Base-by-base conservation (phyloP, 2,329 filamentous ascomycete species). In the Didymella pomorum region DNA sequence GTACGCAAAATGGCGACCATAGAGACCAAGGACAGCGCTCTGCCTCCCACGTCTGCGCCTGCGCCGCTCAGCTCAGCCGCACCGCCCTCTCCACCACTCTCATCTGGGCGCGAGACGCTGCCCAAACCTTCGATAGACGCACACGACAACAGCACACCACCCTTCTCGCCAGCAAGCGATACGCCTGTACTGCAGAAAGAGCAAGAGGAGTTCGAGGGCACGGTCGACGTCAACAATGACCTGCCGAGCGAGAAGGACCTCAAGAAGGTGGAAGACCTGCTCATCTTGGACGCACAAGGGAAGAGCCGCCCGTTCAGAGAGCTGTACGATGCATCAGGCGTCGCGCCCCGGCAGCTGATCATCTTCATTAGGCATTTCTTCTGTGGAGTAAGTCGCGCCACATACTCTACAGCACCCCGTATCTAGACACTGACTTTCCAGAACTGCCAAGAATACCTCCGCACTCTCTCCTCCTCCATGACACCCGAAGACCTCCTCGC, bases 311-410 rank as follows among this genome's bases (percentile, higher is more conserved):
- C 74, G 9, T 79, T 78, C 70, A 75, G 70, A 55, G 72, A 73
- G 28, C 59, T 79, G 28, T 77, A 77, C 54, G 56, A 66, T 25
- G 75, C 71, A 43, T 68, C 71, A 6, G 74, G 71, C 14, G 67
- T 73, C 9, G 76, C 75, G 31, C 70, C 71, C 1, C 62, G 87
- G 2, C 85, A 91, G 26, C 80, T 93, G 29, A 77, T 92, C 41
- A 86, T 93, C 65, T 93, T 93, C 71, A 83, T 93, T 56, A 84
- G 90, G 43, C 90, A 93, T 78, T 93, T 93, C 77, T 92, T 91
- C 81, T 93, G 90, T 72, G 89, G 89, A 33, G 89, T 91, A 82
- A 75, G 88, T 82, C 10, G 21, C 12, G 10, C 25, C 39, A n/a
- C 28, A 10, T 26, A n/a, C 3, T 9, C 7, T 14, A 10, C 28